Conservation (phyloP, 257 asterid genomes). For the Hygrophila difformis region DNA sequence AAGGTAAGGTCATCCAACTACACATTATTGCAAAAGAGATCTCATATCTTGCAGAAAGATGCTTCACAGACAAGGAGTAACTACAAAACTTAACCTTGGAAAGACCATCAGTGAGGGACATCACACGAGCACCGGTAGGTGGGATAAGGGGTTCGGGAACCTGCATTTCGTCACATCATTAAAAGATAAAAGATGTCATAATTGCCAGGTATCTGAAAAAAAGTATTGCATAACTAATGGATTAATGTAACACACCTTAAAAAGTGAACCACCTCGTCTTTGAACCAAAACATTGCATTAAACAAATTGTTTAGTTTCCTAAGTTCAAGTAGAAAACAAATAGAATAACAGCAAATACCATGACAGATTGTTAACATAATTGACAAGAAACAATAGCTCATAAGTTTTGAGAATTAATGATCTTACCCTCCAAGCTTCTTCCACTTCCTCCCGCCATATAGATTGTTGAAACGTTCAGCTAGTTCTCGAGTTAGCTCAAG, state of each 20-base stretch:
- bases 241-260: conserved; percentile 58
- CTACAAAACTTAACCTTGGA: conserved; percentile 58
- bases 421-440: conserved; percentile 97
- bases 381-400: conserved; percentile 8
- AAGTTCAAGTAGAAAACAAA: conserved; percentile 16
- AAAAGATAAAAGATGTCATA: conserved; percentile 15
- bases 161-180: conserved; percentile 32
- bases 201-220: conserved; percentile 12
- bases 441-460: conserved; percentile 96
- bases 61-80: conserved; percentile 2
- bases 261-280: conserved; percentile 88
- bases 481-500: conserved; percentile 88
- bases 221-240: conserved; percentile 12
- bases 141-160: conserved; percentile 96
- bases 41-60: conserved; percentile 1
- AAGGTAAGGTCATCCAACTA: no score
- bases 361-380: conserved; percentile 14
- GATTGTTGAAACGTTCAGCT: conserved; percentile 83
- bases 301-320: conserved; percentile 28
- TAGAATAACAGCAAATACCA: conserved; percentile 17
- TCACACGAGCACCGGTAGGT: conserved; percentile 96
- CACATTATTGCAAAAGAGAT: conserved; percentile 1
- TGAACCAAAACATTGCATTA: conserved; percentile 25
- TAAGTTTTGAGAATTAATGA: conserved; percentile 8
- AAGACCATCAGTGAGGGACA: conserved; percentile 98